These are phyloP conservation scores for Claviceps lovelessii DNA, from an alignment of 2,329 filamentous ascomycete species.

Conservation along the genomic window DNA sequence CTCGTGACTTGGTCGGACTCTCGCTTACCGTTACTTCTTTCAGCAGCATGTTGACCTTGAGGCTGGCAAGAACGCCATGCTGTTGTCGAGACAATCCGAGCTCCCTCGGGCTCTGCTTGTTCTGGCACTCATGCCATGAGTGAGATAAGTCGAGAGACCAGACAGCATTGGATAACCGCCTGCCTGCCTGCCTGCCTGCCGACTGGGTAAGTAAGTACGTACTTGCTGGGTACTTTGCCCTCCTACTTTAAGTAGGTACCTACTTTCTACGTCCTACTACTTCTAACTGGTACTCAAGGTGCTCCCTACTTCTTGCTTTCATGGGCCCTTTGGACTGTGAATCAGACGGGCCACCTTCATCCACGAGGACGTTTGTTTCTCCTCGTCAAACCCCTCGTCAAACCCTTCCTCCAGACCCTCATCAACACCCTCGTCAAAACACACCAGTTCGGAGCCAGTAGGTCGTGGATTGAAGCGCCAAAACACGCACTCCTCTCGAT, in stretches of 20 bases:
- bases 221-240: no score
- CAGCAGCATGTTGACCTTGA: not conserved
- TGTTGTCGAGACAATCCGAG: not conserved
- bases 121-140: not conserved
- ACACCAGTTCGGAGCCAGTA: not conserved
- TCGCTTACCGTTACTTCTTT: conserved; percentile 7
- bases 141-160: not conserved
- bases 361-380: not conserved
- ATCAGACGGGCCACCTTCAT: not conserved
- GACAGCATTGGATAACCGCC: not conserved
- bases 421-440: not conserved
- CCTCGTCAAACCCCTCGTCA: no score
- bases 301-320: not conserved
- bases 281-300: no score
- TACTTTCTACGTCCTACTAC: no score
- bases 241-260: no score
- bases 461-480: not conserved
- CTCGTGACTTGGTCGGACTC: not conserved
- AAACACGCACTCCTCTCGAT: not conserved
- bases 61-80: conserved; percentile 3
- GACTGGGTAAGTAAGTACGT: no score
- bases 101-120: not conserved
- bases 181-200: no score
- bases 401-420: not conserved
- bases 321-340: not conserved